phyloP scores from a whole-genome alignment of 1,284 basidiomycete species.

The Pseudozyma sp. region DNA sequence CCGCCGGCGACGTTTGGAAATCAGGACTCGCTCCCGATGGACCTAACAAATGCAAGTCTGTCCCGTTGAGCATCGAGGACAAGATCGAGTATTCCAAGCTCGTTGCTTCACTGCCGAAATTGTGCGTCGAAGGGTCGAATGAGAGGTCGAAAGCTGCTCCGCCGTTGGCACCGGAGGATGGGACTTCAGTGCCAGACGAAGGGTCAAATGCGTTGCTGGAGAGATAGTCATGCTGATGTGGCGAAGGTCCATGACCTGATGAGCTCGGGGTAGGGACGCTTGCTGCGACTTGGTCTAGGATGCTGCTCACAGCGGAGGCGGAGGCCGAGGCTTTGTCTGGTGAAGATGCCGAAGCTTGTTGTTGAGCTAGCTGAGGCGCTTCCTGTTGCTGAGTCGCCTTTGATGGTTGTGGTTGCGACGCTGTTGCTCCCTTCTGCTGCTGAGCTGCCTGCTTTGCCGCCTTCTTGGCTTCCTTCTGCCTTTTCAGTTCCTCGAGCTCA shows the following conservation, averaged over 20 bases:
- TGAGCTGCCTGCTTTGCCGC: slow-evolving; percentile 33
- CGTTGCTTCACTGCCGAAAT: slow-evolving; percentile 85
- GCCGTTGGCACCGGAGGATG: slow-evolving; percentile 8
- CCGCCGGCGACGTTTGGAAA: slow-evolving; percentile 48
- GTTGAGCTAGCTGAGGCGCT: slow-evolving; percentile 16
- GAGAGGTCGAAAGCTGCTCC: slow-evolving; percentile 69
- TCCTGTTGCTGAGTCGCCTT: slow-evolving; percentile 11
- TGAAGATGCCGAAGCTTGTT: slow-evolving; percentile 15
- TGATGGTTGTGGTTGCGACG: slow-evolving; percentile 7
- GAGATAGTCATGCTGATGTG: slow-evolving; percentile 46
- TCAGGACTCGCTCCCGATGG: slow-evolving; percentile 54
- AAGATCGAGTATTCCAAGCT: slow-evolving; percentile 92
- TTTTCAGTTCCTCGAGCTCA: slow-evolving; percentile 59
- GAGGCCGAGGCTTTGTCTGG: slow-evolving; percentile 25
- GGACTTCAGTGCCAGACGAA: slow-evolving; percentile 17
- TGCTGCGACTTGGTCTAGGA: slow-evolving; percentile 38
- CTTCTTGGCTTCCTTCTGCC: slow-evolving; percentile 54
- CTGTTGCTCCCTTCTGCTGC: slow-evolving; percentile 13
- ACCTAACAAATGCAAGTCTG: slow-evolving; percentile 54
- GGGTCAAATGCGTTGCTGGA: slow-evolving; percentile 48
- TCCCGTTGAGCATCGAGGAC: slow-evolving; percentile 79
- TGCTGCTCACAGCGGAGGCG: slow-evolving; percentile 23
- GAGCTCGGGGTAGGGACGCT: slow-evolving; percentile 30
- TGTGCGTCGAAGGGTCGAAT: slow-evolving; percentile 75
- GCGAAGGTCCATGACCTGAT: slow-evolving; percentile 45